These are phyloP conservation scores for Hypholoma fasciculare DNA, from an alignment of 768 basidiomycete species.

Conservation along the genomic window DNA sequence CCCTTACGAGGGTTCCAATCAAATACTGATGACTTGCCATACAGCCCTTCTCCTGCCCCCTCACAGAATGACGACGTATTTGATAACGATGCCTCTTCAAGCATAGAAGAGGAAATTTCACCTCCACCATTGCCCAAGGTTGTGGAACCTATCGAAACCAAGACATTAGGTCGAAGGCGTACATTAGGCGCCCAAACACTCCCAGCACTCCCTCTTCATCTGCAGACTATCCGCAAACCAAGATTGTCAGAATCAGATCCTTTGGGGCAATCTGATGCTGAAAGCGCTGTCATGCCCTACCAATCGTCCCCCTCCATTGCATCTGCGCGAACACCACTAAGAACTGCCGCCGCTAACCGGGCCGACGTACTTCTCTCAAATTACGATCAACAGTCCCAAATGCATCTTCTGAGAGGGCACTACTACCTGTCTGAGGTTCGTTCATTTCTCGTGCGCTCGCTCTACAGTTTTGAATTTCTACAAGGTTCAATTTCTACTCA, in stretches of 20 bases:
- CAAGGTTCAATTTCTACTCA: conserved; percentile 83
- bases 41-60: conserved; percentile 16
- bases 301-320: conserved; percentile 75
- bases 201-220: conserved; percentile 67
- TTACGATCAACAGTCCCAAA: conserved; percentile 69
- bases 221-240: conserved; percentile 51
- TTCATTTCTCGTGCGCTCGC: conserved; percentile 11
- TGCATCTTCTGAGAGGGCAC: conserved; percentile 77
- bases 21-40: conserved; percentile 44
- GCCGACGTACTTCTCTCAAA: conserved; percentile 62
- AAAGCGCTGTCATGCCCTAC: conserved; percentile 47
- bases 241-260: conserved; percentile 68
- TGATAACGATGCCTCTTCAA: conserved; percentile 38
- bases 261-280: conserved; percentile 63
- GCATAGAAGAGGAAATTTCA: conserved; percentile 27
- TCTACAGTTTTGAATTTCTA: conserved; percentile 14
- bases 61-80: conserved; percentile 42
- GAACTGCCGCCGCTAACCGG: conserved; percentile 41
- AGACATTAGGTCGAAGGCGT: conserved; percentile 33
- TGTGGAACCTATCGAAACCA: not conserved
- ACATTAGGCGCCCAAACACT: conserved; percentile 75
- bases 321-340: conserved; percentile 42
- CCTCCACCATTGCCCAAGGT: conserved; percentile 9
- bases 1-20: conserved; percentile 50
- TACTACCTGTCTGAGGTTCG: conserved; percentile 86